Evolutionary conservation across 2,329 filamentous ascomycete species (phyloP).

Genomic region (Penicillium sp.): DNA sequence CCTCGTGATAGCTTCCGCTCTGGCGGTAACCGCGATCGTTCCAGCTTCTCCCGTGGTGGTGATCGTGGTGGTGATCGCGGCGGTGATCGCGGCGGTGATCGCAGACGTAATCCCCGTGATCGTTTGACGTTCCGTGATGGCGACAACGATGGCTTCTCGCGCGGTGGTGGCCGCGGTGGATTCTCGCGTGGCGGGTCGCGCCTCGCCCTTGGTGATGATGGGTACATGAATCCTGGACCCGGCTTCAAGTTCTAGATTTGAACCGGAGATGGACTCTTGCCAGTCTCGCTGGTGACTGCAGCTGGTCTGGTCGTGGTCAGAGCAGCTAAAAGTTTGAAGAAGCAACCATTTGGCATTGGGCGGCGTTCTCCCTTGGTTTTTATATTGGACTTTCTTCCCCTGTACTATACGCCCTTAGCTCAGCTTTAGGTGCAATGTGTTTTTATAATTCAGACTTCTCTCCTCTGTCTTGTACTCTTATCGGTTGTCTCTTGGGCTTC

Average conservation of each 20-base stretch:
- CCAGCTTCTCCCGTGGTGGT: conserved; percentile 1
- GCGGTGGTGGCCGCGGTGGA: neutral
- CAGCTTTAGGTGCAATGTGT: conserved; percentile 8
- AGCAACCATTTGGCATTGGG: conserved; percentile 27
- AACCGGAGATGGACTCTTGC: neutral
- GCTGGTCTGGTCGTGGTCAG: neutral
- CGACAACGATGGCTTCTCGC: too few species aligned
- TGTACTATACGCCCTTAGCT: conserved; percentile 19
- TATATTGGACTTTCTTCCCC: conserved; percentile 8
- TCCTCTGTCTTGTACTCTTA: conserved; percentile 20
- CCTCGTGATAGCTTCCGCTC: conserved; percentile 3
- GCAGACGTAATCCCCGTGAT: too few species aligned
- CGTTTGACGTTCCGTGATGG: too few species aligned
- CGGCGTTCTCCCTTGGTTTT: conserved; percentile 23
- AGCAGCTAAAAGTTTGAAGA: conserved; percentile 13
- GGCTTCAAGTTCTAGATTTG: conserved; percentile 12
- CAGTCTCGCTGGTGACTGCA: neutral
- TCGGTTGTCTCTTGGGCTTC: conserved; percentile 2
- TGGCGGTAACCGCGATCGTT: neutral
- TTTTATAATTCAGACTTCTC: conserved; percentile 21
- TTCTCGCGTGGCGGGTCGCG: too few species aligned
- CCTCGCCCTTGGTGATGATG: too few species aligned
- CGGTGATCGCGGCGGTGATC: neutral
- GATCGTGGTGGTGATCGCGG: neutral
- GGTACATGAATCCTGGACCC: too few species aligned